Evolutionary conservation across 2,329 filamentous ascomycete species (phyloP).

Genomic region (Trichoderma brevicompactum): DNA sequence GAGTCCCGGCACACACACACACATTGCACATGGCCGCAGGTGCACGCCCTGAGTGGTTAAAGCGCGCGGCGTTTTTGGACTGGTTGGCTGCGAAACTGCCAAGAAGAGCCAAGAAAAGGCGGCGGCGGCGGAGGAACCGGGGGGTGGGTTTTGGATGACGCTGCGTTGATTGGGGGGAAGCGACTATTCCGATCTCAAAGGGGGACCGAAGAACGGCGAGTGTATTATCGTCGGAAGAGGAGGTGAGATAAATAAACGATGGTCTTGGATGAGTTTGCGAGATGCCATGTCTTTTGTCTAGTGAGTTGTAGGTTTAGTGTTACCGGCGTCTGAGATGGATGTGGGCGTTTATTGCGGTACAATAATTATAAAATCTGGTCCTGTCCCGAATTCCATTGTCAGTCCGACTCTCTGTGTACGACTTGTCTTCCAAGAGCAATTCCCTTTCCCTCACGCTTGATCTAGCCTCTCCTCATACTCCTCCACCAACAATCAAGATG

Average conservation of each 20-base stretch:
- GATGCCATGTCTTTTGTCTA: no score
- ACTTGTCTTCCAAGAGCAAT: background rate
- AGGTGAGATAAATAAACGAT: background rate
- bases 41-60: background rate
- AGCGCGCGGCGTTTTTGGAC: background rate
- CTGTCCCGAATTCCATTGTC: background rate
- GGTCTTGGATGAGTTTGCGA: background rate
- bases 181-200: background rate
- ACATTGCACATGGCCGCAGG: background rate
- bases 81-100: background rate
- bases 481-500: constrained; percentile 32
- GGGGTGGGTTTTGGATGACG: background rate
- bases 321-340: background rate
- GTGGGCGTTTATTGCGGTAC: background rate
- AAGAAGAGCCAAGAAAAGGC: background rate
- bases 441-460: background rate
- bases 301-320: background rate
- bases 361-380: background rate
- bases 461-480: background rate
- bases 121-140: background rate
- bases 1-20: background rate
- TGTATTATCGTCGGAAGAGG: background rate
- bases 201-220: background rate
- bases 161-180: background rate
- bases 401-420: background rate